Conservation (phyloP, 2,329 filamentous ascomycete species). For the Neopestalotiopsis rosae region DNA sequence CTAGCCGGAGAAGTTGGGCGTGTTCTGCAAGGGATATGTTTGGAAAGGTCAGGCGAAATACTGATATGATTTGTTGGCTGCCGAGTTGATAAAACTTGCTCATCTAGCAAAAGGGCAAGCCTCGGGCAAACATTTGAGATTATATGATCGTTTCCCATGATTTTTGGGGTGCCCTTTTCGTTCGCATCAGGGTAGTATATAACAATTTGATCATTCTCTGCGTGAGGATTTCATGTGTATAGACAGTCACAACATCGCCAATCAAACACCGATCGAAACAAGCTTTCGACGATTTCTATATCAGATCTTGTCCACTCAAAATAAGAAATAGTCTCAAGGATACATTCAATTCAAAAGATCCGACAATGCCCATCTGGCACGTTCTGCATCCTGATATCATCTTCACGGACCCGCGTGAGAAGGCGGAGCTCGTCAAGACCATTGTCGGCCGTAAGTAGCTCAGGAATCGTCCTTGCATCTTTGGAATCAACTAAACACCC, state of each 20-base stretch:
- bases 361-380: conserved; percentile 47
- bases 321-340: no score
- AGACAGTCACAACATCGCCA: no score
- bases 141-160: no score
- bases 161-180: no score
- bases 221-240: no score
- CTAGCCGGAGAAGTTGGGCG: not conserved
- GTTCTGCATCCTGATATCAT: conserved; percentile 44
- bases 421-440: conserved; percentile 36
- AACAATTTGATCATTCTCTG: no score
- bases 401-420: conserved; percentile 35
- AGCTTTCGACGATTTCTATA: no score
- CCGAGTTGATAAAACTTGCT: not conserved
- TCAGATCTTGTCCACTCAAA: no score
- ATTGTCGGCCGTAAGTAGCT: conserved; percentile 26
- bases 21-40: not conserved
- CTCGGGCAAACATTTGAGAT: not conserved
- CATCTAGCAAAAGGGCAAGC: not conserved
- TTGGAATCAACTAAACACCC: no score
- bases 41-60: not conserved
- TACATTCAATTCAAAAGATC: not conserved
- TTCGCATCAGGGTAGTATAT: no score
- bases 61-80: not conserved
- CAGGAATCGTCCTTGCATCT: not conserved
- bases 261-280: no score